These are phyloP conservation scores for Rhodamnia rubescens DNA, from an alignment of 345 rosid genomes.

Conservation along the genomic window DNA sequence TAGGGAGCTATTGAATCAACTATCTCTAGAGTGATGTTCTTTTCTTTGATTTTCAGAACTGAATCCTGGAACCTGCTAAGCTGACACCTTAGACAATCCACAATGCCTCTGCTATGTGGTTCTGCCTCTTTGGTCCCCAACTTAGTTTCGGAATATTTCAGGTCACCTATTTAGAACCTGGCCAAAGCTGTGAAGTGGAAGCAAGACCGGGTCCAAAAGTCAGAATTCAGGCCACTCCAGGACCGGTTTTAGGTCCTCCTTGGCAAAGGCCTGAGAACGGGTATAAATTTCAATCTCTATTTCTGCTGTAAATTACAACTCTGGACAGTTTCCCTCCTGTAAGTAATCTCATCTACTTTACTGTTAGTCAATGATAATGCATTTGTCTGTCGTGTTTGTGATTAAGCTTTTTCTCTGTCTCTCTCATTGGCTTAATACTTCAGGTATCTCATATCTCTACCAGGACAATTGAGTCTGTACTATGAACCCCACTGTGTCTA, in stretches of 20 bases:
- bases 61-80: neutral
- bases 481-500: slow-evolving; percentile 88
- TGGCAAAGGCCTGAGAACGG: slow-evolving; percentile 99
- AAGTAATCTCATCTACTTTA: neutral
- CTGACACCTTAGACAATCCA: neutral
- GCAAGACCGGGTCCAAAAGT: slow-evolving; percentile 37
- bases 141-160: slow-evolving; percentile 24
- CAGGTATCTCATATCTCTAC: slow-evolving; percentile 64
- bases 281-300: slow-evolving; percentile 11
- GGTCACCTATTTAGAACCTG: slow-evolving; percentile 79
- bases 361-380: neutral
- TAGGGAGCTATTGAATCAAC: neutral
- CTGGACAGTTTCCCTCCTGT: neutral
- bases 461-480: slow-evolving; percentile 56
- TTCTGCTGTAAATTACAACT: neutral
- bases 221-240: slow-evolving; percentile 66
- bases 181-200: slow-evolving; percentile 44
- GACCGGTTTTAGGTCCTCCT: slow-evolving; percentile 93
- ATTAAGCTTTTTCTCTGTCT: neutral
- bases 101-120: neutral
- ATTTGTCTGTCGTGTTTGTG: neutral
- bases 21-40: neutral
- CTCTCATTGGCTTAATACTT: neutral
- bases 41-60: neutral
- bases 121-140: slow-evolving; percentile 2